A percentile compares a stretch with the other conserved stretches of the same genome.
Conservation (phyloP, 2,329 filamentous ascomycete species). For the Aulographum hederae region DNA sequence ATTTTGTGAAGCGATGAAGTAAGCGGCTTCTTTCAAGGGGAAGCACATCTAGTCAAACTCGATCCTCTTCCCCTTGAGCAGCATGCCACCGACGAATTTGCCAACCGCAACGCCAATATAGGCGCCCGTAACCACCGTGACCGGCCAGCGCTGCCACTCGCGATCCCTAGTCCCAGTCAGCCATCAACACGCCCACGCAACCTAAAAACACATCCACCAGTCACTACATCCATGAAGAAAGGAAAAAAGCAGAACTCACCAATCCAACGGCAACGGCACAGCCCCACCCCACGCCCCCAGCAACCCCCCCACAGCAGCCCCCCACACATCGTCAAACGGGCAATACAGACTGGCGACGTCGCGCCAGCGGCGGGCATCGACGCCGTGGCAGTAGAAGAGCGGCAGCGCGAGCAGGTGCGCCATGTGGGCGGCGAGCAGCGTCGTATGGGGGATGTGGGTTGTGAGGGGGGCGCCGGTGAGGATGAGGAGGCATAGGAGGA, state of each 20-base stretch:
- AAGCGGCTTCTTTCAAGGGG: too few relatives aligned
- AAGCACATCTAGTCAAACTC: slow-evolving; percentile 22
- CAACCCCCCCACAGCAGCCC: slow-evolving; percentile 57
- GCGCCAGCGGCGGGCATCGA: slow-evolving; percentile 52
- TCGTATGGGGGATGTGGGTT: slow-evolving; percentile 59
- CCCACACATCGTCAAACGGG: slow-evolving; percentile 72
- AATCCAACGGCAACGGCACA: slow-evolving; percentile 87
- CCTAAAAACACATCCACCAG: too few relatives aligned
- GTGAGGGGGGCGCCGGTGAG: slow-evolving; percentile 86
- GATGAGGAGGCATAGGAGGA: slow-evolving; percentile 46
- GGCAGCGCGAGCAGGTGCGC: slow-evolving; percentile 62
- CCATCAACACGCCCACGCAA: slow-evolving; percentile 1
- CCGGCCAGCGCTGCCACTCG: slow-evolving; percentile 97
- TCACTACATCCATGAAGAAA: not conserved
- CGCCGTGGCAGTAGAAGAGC: slow-evolving; percentile 70
- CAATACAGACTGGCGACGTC: slow-evolving; percentile 48
- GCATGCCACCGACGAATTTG: slow-evolving; percentile 36
- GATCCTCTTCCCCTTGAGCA: slow-evolving; percentile 27
- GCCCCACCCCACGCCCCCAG: slow-evolving; percentile 85
- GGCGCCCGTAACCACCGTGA: slow-evolving; percentile 70
- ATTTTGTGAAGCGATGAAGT: too few relatives aligned
- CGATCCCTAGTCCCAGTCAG: slow-evolving; percentile 43
- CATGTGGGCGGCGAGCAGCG: slow-evolving; percentile 66
- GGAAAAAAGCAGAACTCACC: slow-evolving; percentile 34
- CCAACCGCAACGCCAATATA: slow-evolving; percentile 65